phyloP scores from a whole-genome alignment of 2,329 filamentous ascomycete genomes.

The Colletotrichum chrysophilum region DNA sequence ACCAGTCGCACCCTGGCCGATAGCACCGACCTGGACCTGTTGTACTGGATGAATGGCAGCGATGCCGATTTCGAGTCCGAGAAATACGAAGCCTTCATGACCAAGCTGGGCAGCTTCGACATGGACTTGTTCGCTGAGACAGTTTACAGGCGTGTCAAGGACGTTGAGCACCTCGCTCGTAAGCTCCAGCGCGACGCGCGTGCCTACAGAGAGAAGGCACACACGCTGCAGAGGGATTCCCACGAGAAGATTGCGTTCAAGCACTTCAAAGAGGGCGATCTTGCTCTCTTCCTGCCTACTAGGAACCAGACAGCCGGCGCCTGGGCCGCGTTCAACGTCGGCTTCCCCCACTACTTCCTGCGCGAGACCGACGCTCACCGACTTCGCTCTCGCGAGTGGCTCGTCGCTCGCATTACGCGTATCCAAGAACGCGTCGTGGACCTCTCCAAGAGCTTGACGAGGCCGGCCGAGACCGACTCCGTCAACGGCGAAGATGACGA shows the following conservation, averaged over 20 bases:
- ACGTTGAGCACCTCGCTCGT: constrained; percentile 89
- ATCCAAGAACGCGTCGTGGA: constrained; percentile 95
- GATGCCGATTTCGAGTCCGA: constrained; percentile 70
- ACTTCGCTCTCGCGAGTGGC: constrained; percentile 86
- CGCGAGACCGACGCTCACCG: constrained; percentile 91
- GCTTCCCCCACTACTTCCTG: constrained; percentile 95
- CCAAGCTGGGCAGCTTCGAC: constrained; percentile 78
- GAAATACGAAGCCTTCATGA: constrained; percentile 78
- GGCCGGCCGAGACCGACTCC: constrained; percentile 52
- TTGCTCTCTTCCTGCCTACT: constrained; percentile 92
- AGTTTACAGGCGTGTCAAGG: constrained; percentile 87
- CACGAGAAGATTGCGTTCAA: constrained; percentile 97
- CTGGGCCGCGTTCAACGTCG: constrained; percentile 98
- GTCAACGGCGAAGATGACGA: constrained; percentile 75
- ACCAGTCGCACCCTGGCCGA: constrained; percentile 62
- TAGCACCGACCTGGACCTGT: constrained; percentile 70
- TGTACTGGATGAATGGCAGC: constrained; percentile 82
- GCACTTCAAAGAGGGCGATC: constrained; percentile 94
- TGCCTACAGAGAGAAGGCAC: constrained; percentile 85
- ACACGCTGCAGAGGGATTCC: constrained; percentile 79
- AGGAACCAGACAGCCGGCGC: constrained; percentile 92
- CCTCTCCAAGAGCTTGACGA: constrained; percentile 74
- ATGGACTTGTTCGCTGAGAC: constrained; percentile 84
- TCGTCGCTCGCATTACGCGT: constrained; percentile 91
- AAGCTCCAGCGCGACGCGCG: constrained; percentile 93